These are phyloP conservation scores for Eragrostis nindensis DNA, from an alignment of 176 grass and related monocot species.

Conservation along the genomic window DNA sequence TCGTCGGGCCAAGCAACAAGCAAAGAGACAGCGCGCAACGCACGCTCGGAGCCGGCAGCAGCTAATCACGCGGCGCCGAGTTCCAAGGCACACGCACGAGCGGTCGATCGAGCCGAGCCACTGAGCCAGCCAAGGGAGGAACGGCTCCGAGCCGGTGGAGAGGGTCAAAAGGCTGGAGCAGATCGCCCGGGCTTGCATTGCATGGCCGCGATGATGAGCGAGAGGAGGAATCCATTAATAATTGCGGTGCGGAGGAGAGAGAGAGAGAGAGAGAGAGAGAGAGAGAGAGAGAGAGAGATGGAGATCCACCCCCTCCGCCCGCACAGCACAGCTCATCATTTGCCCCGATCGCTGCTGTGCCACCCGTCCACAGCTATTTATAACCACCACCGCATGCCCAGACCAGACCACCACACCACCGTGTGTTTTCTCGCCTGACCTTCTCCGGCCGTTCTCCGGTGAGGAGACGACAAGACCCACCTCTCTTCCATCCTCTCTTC, in stretches of 20 bases:
- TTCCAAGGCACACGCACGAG: background rate
- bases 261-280: background rate
- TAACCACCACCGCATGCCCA: constrained; percentile 42
- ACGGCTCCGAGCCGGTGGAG: background rate
- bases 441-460: background rate
- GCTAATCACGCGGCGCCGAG: background rate
- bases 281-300: background rate
- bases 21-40: background rate
- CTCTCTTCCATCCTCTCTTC: no score
- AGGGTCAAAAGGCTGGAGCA: constrained; percentile 25
- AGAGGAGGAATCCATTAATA: constrained; percentile 12
- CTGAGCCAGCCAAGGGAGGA: background rate
- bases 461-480: background rate
- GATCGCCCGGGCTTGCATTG: no score
- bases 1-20: background rate
- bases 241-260: constrained; percentile 33
- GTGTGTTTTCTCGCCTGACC: background rate
- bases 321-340: constrained; percentile 69
- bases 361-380: constrained; percentile 50
- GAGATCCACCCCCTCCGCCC: constrained; percentile 29
- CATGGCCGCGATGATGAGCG: background rate
- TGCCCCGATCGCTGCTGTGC: no score
- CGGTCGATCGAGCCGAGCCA: background rate
- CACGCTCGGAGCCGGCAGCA: background rate
- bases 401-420: background rate